These are phyloP conservation scores for Phanerochaete carnosa DNA, from an alignment of 768 basidiomycete species.

Conservation along the genomic window DNA sequence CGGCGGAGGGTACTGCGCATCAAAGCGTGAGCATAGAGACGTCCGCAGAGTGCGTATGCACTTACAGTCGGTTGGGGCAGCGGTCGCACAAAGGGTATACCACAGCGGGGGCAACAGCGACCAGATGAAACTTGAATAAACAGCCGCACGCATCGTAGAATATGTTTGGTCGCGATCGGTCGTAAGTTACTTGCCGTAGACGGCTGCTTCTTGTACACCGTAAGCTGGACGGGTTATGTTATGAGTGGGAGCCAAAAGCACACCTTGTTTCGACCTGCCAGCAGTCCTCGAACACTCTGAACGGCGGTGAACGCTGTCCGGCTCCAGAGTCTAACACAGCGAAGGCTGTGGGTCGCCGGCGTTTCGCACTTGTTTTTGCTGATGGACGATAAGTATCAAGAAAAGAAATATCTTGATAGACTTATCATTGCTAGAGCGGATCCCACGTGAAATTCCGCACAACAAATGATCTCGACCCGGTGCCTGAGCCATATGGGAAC, in stretches of 20 bases:
- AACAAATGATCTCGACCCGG: neutral
- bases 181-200: neutral
- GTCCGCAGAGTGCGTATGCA: neutral
- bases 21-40: neutral
- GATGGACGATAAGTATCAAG: neutral
- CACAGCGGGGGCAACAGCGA: constrained; percentile 11
- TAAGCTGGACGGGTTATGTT: neutral
- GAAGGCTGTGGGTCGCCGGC: neutral
- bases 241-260: neutral
- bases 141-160: constrained; percentile 1
- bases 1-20: constrained; percentile 69
- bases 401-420: neutral
- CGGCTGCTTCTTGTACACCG: neutral
- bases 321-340: neutral
- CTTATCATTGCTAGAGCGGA: neutral
- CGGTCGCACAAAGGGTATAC: constrained; percentile 6
- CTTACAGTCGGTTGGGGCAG: constrained; percentile 27
- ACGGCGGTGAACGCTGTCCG: neutral
- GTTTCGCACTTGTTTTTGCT: neutral
- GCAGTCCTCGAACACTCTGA: too few relatives aligned
- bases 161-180: neutral
- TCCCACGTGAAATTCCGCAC: neutral
- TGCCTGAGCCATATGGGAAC: constrained; percentile 7
- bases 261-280: neutral
- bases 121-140: constrained; percentile 9